Conservation (phyloP, 352 stramenopile species). For the Thalassiosira ordinaria region DNA sequence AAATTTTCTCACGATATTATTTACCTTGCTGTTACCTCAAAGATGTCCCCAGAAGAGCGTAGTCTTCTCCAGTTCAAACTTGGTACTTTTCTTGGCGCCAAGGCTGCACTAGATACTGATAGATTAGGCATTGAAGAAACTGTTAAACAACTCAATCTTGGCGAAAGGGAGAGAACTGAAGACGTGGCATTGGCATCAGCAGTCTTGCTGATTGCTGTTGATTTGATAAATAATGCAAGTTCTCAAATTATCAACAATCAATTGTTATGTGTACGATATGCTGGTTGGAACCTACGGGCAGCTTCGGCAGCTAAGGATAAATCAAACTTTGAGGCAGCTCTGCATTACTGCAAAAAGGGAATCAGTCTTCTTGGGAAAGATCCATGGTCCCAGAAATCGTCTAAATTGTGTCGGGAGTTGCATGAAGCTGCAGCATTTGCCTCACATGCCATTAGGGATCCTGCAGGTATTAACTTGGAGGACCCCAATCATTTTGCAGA, state of each 20-base stretch:
- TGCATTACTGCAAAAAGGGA: constrained; percentile 30
- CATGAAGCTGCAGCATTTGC: constrained; percentile 16
- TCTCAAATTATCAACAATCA: not conserved
- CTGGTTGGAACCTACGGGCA: constrained; percentile 22
- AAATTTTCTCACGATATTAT: constrained; percentile 37
- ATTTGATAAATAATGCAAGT: constrained; percentile 25
- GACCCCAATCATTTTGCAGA: constrained; percentile 10
- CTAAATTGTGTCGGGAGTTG: constrained; percentile 13
- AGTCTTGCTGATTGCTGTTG: constrained; percentile 18
- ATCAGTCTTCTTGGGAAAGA: constrained; percentile 11
- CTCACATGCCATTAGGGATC: constrained; percentile 9
- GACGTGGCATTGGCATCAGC: not conserved
- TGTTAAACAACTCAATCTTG: constrained; percentile 2
- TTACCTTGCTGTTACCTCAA: constrained; percentile 19
- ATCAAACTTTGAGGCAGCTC: constrained; percentile 15
- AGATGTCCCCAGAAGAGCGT: not conserved
- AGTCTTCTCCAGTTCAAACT: constrained; percentile 16
- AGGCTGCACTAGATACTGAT: not conserved
- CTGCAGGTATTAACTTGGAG: too few relatives aligned
- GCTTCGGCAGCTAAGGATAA: not conserved
- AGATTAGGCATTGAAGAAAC: not conserved
- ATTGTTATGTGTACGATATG: constrained; percentile 6
- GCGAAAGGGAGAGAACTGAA: not conserved
- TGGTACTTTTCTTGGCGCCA: constrained; percentile 10
- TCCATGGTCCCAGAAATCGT: constrained; percentile 5